These are phyloP conservation scores for Alternaria incomplexa DNA, from an alignment of 2,329 filamentous ascomycete species.

Conservation along the genomic window DNA sequence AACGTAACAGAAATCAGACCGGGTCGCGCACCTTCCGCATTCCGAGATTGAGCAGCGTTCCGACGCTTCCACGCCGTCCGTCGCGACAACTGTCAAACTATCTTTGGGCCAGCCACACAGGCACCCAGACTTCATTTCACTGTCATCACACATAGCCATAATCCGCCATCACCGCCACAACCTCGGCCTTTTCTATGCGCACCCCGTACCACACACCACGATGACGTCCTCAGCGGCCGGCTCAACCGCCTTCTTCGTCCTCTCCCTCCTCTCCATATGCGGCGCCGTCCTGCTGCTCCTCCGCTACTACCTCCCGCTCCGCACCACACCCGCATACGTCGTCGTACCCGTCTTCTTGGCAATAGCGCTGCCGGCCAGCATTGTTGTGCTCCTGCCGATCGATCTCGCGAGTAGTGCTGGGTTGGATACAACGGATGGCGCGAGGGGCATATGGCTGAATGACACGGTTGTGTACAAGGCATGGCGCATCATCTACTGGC, in stretches of 20 bases:
- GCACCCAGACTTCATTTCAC: neutral
- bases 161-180: neutral
- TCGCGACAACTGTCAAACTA: slow-evolving; percentile 8
- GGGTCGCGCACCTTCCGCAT: slow-evolving; percentile 25
- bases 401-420: slow-evolving; percentile 87
- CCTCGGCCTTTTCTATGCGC: slow-evolving; percentile 19
- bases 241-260: slow-evolving; percentile 77
- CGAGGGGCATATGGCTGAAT: slow-evolving; percentile 86
- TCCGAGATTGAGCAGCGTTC: slow-evolving; percentile 21
- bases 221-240: slow-evolving; percentile 69
- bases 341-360: slow-evolving; percentile 93
- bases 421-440: slow-evolving; percentile 68
- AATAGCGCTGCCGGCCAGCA: slow-evolving; percentile 89
- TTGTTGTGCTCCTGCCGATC: slow-evolving; percentile 91
- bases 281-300: slow-evolving; percentile 81
- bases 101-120: neutral
- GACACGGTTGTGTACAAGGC: slow-evolving; percentile 78
- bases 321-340: slow-evolving; percentile 88
- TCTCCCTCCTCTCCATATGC: slow-evolving; percentile 76
- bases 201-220: slow-evolving; percentile 15
- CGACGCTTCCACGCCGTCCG: slow-evolving; percentile 13
- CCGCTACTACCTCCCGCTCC: slow-evolving; percentile 87
- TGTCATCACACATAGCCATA: slow-evolving; percentile 6
- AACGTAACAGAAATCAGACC: neutral
- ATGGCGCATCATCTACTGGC: slow-evolving; percentile 96